Evolutionary conservation across 345 rosid species (phyloP), one percentile per base, ranked within the genome.

Genomic region (Balakata baccata): DNA sequence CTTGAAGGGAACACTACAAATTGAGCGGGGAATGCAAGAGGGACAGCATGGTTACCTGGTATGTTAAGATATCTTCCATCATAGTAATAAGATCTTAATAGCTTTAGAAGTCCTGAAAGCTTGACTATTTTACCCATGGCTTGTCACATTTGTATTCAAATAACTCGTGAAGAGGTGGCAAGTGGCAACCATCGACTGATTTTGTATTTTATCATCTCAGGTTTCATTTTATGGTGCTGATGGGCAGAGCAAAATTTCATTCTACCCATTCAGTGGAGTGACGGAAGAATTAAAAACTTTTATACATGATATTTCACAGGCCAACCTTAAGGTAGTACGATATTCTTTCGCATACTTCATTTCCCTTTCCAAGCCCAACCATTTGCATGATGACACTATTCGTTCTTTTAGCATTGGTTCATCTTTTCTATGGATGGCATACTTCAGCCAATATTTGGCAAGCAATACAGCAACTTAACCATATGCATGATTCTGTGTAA

Each of bases 21-120:
- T 95, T 67, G 97, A 91, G 86, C 93, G 99, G 63, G 97, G 96
- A 72, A 82, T 70, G 54, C 83, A 85, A 79, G 89, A 86, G 57
- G 99, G 99, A 52, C 74, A 64, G 64, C 98, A 92, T 66, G 98
- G 99, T 77, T 95, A 95, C 82, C 7, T 80, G 96, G 98, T 95
- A 86, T 51, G 41, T 1, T 43, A 71, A 75, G 67, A 51, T 46
- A 38, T 39, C 45, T 22, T 77, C 53, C 62, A 34, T 65, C 62
- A 7, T 22, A 29, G 64, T 54, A 1, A 25, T 9, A 54, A 41
- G 20, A 69, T 37, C 51, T 60, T 14, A 39, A 39, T 20, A 12
- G 68, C 34, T 54, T 49, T 72, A n/a, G 41, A 45, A 60, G 25
- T 53, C 25, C 67, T 57, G 58, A 45, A 64, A 66, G 64, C 29